Percentiles rank a stretch among this genome's conserved stretches.
Conservation (phyloP, 2,329 filamentous ascomycete genomes). For the Scleromitrula shiraiana region DNA sequence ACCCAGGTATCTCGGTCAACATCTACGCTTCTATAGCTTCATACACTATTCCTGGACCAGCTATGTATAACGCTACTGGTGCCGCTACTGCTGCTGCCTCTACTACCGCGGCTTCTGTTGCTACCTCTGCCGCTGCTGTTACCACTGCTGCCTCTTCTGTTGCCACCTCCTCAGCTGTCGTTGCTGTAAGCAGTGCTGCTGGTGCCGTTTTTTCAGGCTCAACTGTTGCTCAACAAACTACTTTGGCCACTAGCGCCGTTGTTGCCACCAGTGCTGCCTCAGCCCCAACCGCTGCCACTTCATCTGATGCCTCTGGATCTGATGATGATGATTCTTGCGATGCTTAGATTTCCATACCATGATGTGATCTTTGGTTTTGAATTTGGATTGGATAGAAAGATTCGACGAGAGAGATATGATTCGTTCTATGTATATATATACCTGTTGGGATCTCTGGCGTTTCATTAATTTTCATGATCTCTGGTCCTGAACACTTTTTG, state of each 20-base stretch:
- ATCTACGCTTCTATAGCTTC: slow-evolving; percentile 31
- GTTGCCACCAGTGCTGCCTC: neutral
- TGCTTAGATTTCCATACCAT: neutral
- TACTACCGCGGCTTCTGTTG: neutral
- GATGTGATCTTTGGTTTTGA: too few species aligned
- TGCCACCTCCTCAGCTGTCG: neutral
- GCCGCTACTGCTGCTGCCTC: neutral
- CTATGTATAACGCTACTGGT: slow-evolving; percentile 21
- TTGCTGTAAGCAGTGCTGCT: neutral
- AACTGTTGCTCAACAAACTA: too few species aligned
- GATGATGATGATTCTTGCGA: neutral
- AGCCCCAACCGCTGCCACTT: neutral
- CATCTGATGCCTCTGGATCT: neutral
- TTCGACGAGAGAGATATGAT: too few species aligned
- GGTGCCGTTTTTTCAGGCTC: neutral
- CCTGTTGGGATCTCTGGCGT: too few species aligned
- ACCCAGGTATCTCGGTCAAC: slow-evolving; percentile 35
- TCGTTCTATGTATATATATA: too few species aligned
- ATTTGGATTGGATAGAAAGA: too few species aligned
- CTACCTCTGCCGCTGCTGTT: neutral
- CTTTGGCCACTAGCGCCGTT: too few species aligned
- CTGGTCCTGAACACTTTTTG: too few species aligned
- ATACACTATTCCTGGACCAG: slow-evolving; percentile 32
- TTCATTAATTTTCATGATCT: too few species aligned
- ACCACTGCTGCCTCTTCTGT: neutral